phyloP scores from a whole-genome alignment of 2,329 filamentous ascomycete genomes.

The Tolypocladium album region DNA sequence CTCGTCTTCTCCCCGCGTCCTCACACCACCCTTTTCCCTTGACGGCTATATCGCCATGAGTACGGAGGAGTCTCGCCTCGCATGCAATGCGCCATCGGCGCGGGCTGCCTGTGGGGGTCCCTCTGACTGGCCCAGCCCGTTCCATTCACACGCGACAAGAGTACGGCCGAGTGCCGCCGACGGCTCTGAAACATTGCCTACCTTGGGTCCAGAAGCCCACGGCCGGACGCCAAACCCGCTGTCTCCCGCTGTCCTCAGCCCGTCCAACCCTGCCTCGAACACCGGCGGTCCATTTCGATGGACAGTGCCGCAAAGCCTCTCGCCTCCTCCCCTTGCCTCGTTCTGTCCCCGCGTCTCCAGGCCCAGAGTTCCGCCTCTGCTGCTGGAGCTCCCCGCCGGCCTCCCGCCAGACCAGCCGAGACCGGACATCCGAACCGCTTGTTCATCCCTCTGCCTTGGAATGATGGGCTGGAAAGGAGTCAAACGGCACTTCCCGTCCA shows the following conservation, averaged over 20 bases:
- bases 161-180: slow-evolving; percentile 27
- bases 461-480: slow-evolving; percentile 28
- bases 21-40: not conserved
- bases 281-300: not conserved
- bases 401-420: not conserved
- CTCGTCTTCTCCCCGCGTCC: not conserved
- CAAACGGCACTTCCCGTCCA: slow-evolving; percentile 22
- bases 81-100: slow-evolving; percentile 5
- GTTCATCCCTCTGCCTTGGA: slow-evolving; percentile 1
- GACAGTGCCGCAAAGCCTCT: not conserved
- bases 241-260: not conserved
- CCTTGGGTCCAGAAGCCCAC: slow-evolving; percentile 9
- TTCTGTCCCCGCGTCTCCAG: not conserved
- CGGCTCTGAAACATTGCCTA: slow-evolving; percentile 19
- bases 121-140: slow-evolving; percentile 17
- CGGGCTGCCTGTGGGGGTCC: slow-evolving; percentile 18
- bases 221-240: not conserved
- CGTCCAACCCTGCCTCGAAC: not conserved
- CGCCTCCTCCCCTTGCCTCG: not conserved
- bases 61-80: not conserved
- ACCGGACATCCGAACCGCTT: not conserved
- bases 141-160: slow-evolving; percentile 14
- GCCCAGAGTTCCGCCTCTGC: not conserved
- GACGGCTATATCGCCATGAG: not conserved
- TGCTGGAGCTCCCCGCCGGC: not conserved